Evolutionary conservation across 2,329 filamentous ascomycete species (phyloP), one percentile per base, ranked within the genome.

Genomic region (Colletotrichum orchidophilum): DNA sequence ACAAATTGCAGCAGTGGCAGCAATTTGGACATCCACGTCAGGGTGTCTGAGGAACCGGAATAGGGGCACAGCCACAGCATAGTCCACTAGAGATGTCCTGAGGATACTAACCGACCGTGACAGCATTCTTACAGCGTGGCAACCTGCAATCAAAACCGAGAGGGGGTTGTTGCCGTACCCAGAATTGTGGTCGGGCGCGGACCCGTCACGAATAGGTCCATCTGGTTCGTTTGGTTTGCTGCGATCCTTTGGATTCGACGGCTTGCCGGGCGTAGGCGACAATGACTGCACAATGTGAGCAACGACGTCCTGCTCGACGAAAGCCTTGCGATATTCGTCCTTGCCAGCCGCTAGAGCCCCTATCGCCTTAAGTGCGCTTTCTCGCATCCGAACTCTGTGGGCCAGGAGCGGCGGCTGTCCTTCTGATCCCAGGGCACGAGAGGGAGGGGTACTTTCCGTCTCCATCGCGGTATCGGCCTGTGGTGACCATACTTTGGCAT

Each of bases 241-340:
- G 50, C 82, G 80, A 39, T 87, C 84, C 73, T 84, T 86, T 12
- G 78, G 71, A 21, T 77, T 80, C 33, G 80, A 82, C 0, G 87
- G 87, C 73, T 87, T 88, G 33, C 82, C 79, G n/a, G 87, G 87
- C 33, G 88, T 91, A 63, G 83, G 81, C 1, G 78, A 81, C 54
- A 98, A 87, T 0, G 95, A 96, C 75, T 97, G 94, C 52, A 97
- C 92, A 62, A 98, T 91, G 78, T 93, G 95, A 1, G 91, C 88
- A 54, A 97, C 87, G 60, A 93, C 89, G n/a, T 95, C 94, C 75
- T 94, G 90, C 27, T 95, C 92, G 63, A 96, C 93, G 57, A 98
- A 88, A 0, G 88, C 87, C 78, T 97, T 97, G 53, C 95, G 88
- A 77, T 96, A 94, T 27, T 93, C 90, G 75, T 98, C 95, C 76